Conservation (phyloP, 805 yeast genomes). For the Cyberlindnera mrakii region DNA sequence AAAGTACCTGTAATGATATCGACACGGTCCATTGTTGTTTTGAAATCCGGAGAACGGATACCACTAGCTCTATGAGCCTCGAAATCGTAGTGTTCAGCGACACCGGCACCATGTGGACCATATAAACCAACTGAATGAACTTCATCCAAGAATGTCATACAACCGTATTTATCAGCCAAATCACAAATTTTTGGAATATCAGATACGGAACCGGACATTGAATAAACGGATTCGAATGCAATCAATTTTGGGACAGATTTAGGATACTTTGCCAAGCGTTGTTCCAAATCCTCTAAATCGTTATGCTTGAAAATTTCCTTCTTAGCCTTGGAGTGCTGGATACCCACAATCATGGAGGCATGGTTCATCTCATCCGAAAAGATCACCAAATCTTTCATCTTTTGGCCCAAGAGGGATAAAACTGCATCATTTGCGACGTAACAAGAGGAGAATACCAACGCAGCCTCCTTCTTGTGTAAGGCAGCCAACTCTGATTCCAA, state of each 20-base stretch:
- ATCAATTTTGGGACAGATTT: conserved; percentile 86
- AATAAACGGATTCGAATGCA: conserved; percentile 95
- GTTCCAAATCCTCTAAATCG: conserved; percentile 78
- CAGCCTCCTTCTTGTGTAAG: conserved; percentile 90
- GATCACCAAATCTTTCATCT: conserved; percentile 81
- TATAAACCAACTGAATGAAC: conserved; percentile 99
- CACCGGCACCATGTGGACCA: conserved; percentile 99
- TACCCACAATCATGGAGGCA: conserved; percentile 97
- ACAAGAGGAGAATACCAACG: conserved; percentile 91
- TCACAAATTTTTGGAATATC: conserved; percentile 92
- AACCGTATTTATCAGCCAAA: conserved; percentile 96
- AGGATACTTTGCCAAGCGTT: conserved; percentile 72
- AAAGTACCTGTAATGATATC: conserved; percentile 97
- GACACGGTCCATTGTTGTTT: conserved; percentile 78
- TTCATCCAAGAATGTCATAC: conserved; percentile 93
- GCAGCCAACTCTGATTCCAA: conserved; percentile 85
- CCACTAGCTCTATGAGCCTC: conserved; percentile 72
- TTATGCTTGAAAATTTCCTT: conserved; percentile 93
- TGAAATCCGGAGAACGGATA: conserved; percentile 41
- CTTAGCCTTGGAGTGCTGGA: conserved; percentile 79
- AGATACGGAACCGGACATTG: conserved; percentile 97
- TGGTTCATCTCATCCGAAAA: conserved; percentile 92
- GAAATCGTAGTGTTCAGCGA: conserved; percentile 93
- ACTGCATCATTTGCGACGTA: conserved; percentile 97
- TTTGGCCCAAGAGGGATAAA: conserved; percentile 83